Percentiles rank a stretch among this genome's conserved stretches.
Evolutionary conservation across 1,139 yeast species (phyloP).

Genomic region (Candida sanyaensis): DNA sequence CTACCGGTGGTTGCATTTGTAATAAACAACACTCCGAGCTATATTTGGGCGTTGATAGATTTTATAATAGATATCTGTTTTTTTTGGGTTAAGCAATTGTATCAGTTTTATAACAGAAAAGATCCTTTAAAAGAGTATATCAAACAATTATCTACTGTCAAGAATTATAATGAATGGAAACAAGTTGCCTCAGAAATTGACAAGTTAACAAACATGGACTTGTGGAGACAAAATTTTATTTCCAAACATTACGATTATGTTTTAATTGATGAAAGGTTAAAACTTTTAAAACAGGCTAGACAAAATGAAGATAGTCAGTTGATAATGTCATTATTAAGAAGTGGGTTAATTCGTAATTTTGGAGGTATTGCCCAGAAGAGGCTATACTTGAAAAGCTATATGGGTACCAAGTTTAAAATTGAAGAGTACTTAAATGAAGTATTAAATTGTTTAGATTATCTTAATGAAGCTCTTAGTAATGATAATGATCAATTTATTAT

Average conservation of each 20-base stretch:
- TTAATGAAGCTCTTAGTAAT: conserved; percentile 42
- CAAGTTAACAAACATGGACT: conserved; percentile 64
- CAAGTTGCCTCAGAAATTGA: conserved; percentile 61
- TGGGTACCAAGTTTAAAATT: conserved; percentile 85
- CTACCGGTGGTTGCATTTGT: conserved; percentile 12
- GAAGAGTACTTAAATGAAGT: conserved; percentile 86
- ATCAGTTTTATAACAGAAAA: conserved; percentile 37
- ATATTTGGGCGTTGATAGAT: conserved; percentile 62
- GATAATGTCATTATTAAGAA: conserved; percentile 71
- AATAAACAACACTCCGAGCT: conserved; percentile 57
- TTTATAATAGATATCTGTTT: conserved; percentile 57
- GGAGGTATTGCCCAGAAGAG: conserved; percentile 87
- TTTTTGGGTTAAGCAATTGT: conserved; percentile 57
- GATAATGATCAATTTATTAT: conserved; percentile 36
- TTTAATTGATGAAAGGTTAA: conserved; percentile 73
- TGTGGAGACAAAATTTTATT: conserved; percentile 86
- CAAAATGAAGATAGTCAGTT: conserved; percentile 54
- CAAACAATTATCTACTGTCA: conserved; percentile 41
- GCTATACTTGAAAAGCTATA: conserved; percentile 76
- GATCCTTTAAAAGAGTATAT: conserved; percentile 44
- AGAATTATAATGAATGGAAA: conserved; percentile 63
- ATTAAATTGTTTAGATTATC: conserved; percentile 62
- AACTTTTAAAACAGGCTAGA: conserved; percentile 64
- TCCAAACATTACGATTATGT: conserved; percentile 83
- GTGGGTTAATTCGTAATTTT: conserved; percentile 84